Evolutionary conservation across 2,329 filamentous ascomycete species (phyloP).

Genomic region (Penicillium concentricum): DNA sequence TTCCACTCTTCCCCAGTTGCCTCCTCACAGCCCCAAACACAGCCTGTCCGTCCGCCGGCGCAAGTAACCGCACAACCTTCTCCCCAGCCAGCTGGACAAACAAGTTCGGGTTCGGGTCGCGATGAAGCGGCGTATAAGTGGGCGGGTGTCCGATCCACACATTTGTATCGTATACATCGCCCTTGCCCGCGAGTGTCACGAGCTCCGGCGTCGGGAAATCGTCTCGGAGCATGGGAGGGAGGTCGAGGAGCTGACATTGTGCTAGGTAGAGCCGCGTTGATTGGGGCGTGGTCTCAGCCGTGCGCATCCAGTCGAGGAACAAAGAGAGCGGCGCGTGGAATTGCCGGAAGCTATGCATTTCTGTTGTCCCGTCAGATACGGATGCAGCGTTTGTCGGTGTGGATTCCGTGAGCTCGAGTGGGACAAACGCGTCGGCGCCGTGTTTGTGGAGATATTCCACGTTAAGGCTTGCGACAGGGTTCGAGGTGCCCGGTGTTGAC

Average conservation of each 20-base stretch:
- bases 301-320: conserved; percentile 57
- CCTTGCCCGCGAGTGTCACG: conserved; percentile 64
- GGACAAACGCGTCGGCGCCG: conserved; percentile 53
- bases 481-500: conserved; percentile 32
- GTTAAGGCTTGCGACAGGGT: conserved; percentile 36
- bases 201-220: conserved; percentile 69
- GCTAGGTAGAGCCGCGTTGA: conserved; percentile 71
- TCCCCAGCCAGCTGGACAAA: conserved; percentile 76
- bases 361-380: background rate
- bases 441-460: conserved; percentile 44
- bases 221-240: conserved; percentile 61
- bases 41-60: conserved; percentile 60
- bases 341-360: conserved; percentile 42
- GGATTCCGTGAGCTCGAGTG: conserved; percentile 56
- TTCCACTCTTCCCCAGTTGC: conserved; percentile 35
- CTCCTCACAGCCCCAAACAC: conserved; percentile 60
- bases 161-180: conserved; percentile 82
- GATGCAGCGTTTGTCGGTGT: background rate
- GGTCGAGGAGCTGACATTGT: conserved; percentile 69
- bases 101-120: conserved; percentile 90
- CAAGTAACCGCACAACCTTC: conserved; percentile 72
- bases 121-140: conserved; percentile 86
- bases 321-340: conserved; percentile 57
- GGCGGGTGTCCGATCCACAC: conserved; percentile 86
- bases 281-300: conserved; percentile 24